These are phyloP conservation scores for Pharus latifolius DNA, from an alignment of 176 grass and related monocot genomes.

Conservation along the genomic window DNA sequence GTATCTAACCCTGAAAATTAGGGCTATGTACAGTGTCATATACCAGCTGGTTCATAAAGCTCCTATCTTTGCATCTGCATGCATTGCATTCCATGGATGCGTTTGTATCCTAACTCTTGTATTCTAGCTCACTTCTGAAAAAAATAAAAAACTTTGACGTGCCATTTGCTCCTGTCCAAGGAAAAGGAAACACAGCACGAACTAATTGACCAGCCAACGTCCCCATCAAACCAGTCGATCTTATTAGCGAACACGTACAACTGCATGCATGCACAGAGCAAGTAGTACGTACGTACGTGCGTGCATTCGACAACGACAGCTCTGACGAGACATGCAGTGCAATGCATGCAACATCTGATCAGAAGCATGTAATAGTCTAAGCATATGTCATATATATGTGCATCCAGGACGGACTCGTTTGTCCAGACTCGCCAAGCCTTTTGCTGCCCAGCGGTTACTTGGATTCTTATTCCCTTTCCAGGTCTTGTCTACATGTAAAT, in stretches of 20 bases:
- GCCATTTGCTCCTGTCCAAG: background rate
- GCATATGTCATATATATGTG: background rate
- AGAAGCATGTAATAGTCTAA: background rate
- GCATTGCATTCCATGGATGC: background rate
- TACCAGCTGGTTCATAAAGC: too few species aligned
- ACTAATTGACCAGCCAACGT: background rate
- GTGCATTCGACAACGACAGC: background rate
- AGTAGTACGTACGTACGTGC: background rate
- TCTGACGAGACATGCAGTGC: background rate
- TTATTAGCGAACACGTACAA: background rate
- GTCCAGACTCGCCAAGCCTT: slow-evolving; percentile 1
- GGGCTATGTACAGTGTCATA: too few species aligned
- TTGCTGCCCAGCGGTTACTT: background rate
- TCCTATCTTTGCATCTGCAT: background rate
- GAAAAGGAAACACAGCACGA: too few species aligned
- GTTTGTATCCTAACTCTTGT: background rate
- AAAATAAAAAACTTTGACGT: too few species aligned
- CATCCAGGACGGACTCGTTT: slow-evolving; percentile 1
- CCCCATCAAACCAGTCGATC: background rate
- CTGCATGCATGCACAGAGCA: background rate
- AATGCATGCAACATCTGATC: background rate
- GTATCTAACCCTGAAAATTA: too few species aligned
- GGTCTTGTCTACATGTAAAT: background rate
- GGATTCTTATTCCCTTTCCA: slow-evolving; percentile 3
- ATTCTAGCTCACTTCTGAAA: too few species aligned